These are phyloP conservation scores for Phytophthora fragariaefolia DNA, from an alignment of 352 stramenopile species.

Conservation along the genomic window DNA sequence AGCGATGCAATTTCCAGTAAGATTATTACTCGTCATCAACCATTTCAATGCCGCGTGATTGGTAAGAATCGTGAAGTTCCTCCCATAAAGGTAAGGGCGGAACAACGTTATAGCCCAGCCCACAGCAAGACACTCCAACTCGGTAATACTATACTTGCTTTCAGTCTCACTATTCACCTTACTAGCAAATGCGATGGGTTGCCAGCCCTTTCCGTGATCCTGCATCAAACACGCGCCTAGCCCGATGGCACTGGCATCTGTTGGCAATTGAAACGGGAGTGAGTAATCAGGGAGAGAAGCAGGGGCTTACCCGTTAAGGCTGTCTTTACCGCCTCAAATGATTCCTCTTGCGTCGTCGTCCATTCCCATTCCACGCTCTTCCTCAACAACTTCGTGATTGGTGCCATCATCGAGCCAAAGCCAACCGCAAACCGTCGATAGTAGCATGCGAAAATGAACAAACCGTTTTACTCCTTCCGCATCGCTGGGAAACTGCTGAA, in stretches of 20 bases:
- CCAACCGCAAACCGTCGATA: not conserved
- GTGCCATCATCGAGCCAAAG: not conserved
- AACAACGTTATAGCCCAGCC: not conserved
- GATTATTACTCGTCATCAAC: not conserved
- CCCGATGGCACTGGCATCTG: no score
- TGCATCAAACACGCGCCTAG: no score
- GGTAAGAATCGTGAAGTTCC: not conserved
- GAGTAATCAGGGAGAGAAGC: no score
- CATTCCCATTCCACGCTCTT: constrained; percentile 4
- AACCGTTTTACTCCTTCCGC: not conserved
- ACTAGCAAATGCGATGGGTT: not conserved
- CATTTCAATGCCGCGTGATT: not conserved
- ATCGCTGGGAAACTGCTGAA: no score
- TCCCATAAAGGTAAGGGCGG: not conserved
- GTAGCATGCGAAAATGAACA: constrained; percentile 3
- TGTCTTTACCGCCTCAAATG: not conserved
- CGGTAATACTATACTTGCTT: not conserved
- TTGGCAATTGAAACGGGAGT: no score
- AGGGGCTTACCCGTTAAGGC: no score
- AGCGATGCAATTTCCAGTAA: constrained; percentile 16
- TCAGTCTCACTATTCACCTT: not conserved
- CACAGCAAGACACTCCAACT: not conserved
- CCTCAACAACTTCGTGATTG: not conserved
- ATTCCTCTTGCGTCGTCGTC: not conserved
- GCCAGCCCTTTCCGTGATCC: not conserved